phyloP scores from a whole-genome alignment of 2,329 filamentous ascomycete genomes.

The Mycosphaerella sp. region DNA sequence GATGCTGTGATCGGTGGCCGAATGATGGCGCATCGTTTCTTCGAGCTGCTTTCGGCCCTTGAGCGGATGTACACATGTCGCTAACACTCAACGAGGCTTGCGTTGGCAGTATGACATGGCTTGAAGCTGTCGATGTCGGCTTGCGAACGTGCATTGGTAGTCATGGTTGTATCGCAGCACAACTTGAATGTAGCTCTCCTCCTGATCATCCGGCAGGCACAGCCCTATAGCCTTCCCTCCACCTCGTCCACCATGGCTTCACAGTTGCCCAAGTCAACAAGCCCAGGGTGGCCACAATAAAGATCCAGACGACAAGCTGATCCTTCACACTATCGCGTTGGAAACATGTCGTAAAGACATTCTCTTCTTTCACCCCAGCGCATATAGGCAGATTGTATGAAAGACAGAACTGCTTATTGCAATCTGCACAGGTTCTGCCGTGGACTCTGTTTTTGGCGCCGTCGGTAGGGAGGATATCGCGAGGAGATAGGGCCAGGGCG shows the following conservation, averaged over 20 bases:
- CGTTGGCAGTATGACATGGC: too few species aligned
- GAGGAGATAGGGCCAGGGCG: conserved; percentile 5
- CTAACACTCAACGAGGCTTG: too few species aligned
- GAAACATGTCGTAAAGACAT: conserved; percentile 61
- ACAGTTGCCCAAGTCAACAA: conserved; percentile 55
- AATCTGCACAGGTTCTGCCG: conserved; percentile 53
- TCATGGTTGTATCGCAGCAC: not conserved
- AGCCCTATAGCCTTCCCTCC: conserved; percentile 15
- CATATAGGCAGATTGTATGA: conserved; percentile 57
- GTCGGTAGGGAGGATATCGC: conserved; percentile 11
- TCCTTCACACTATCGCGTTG: conserved; percentile 64
- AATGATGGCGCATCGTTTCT: too few species aligned
- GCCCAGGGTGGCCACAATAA: conserved; percentile 57
- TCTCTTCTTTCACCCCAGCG: conserved; percentile 56
- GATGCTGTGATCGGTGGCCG: too few species aligned
- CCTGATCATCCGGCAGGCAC: not conserved
- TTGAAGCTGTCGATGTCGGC: not conserved
- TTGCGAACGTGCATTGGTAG: not conserved
- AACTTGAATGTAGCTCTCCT: not conserved
- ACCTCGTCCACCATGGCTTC: conserved; percentile 51
- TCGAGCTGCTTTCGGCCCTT: too few species aligned
- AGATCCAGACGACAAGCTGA: conserved; percentile 58
- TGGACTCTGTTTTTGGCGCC: conserved; percentile 16
- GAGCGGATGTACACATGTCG: too few species aligned
- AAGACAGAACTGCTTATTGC: conserved; percentile 61